These are phyloP conservation scores for Aspergillus homomorphus DNA, from an alignment of 495 filamentous ascomycete species.

Conservation along the genomic window DNA sequence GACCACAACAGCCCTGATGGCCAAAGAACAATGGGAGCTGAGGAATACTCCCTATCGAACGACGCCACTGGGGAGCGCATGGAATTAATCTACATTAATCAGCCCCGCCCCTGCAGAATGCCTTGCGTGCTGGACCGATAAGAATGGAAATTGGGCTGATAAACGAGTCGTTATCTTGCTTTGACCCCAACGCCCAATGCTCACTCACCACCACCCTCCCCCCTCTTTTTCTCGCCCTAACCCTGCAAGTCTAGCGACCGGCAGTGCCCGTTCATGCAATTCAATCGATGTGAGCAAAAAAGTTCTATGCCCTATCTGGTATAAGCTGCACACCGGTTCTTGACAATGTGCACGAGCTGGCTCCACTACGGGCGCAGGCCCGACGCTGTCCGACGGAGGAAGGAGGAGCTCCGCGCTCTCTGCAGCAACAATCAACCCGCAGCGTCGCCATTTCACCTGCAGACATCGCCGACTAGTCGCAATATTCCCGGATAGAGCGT, in stretches of 20 bases:
- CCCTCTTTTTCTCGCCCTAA: neutral
- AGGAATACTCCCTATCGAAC: too few relatives aligned
- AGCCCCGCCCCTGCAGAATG: neutral
- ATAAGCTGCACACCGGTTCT: neutral
- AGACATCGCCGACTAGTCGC: neutral
- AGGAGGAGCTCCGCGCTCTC: neutral
- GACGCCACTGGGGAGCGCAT: neutral
- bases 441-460: neutral
- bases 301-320: neutral
- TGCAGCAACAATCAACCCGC: neutral
- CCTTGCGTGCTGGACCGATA: neutral
- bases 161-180: neutral
- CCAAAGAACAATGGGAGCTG: too few relatives aligned
- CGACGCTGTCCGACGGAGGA: conserved; percentile 11
- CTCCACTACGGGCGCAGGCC: neutral
- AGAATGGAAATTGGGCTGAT: neutral
- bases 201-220: neutral
- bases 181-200: neutral
- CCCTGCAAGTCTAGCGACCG: neutral
- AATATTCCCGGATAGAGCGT: neutral
- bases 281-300: neutral
- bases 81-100: neutral
- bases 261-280: neutral
- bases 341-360: neutral
- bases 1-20: too few relatives aligned